Conservation (phyloP, 768 basidiomycete genomes). For the Lentinula detonsa region DNA sequence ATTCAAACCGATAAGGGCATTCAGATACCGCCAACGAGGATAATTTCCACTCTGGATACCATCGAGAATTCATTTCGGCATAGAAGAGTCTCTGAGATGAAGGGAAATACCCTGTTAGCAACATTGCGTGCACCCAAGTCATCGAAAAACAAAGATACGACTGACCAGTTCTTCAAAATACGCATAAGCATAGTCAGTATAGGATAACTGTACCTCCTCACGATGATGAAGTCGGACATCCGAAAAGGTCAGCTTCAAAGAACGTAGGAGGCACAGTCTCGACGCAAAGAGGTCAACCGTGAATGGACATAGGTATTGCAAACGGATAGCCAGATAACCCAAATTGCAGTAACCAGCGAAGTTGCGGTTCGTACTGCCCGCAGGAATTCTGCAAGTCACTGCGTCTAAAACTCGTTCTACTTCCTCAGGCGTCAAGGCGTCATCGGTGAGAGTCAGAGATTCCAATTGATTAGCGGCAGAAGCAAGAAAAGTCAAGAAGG, state of each 20-base stretch:
- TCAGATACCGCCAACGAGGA: not conserved
- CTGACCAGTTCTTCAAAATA: not conserved
- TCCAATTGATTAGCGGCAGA: not conserved
- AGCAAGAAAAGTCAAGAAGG: not conserved
- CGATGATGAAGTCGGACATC: not conserved
- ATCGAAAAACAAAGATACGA: not conserved
- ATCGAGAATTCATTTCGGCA: not conserved
- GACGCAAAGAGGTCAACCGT: constrained; percentile 1
- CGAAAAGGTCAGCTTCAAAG: not conserved
- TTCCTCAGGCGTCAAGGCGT: not conserved
- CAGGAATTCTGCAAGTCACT: not conserved
- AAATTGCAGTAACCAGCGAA: not conserved
- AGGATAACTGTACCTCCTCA: not conserved
- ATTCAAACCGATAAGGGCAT: not conserved
- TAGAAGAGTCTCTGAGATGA: not conserved
- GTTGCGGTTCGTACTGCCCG: not conserved
- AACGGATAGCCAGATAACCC: not conserved
- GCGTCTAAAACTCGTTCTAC: not conserved
- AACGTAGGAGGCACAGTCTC: not conserved
- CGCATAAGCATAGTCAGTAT: not conserved
- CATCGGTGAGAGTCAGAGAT: not conserved
- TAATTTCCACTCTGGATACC: not conserved
- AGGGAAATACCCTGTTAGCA: not conserved
- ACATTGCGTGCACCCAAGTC: not conserved
- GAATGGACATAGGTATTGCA: not conserved